phyloP scores from a whole-genome alignment of 306 rosid species.

The Hylodesmum podocarpum region DNA sequence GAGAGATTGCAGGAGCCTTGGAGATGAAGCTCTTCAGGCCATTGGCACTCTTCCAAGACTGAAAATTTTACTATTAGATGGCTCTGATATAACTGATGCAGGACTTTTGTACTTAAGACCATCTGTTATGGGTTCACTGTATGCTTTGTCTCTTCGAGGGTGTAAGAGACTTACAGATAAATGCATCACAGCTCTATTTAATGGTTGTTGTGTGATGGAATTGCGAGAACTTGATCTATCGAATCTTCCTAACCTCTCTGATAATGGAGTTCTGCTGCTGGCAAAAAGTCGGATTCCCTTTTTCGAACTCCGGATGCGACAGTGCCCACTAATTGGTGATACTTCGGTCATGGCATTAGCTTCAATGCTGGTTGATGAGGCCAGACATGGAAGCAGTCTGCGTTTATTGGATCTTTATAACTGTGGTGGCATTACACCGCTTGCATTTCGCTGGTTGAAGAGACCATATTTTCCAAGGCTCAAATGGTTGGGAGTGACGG shows the following conservation, averaged over 20 bases:
- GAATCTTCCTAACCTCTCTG: constrained; percentile 81
- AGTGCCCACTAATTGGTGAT: constrained; percentile 82
- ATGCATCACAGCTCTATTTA: constrained; percentile 72
- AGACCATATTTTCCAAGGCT: constrained; percentile 94
- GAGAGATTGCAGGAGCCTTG: constrained; percentile 85
- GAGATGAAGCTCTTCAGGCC: constrained; percentile 75
- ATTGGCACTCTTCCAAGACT: constrained; percentile 59
- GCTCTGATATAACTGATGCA: constrained; percentile 69
- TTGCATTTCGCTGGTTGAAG: constrained; percentile 84
- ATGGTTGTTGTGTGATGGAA: constrained; percentile 50
- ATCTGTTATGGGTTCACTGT: constrained; percentile 55
- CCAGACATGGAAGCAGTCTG: constrained; percentile 65
- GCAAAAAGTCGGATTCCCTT: constrained; percentile 68
- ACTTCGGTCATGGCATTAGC: constrained; percentile 86
- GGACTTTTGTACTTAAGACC: constrained; percentile 74
- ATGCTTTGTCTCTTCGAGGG: constrained; percentile 78
- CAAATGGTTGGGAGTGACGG: constrained; percentile 88
- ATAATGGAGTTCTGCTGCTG: constrained; percentile 61
- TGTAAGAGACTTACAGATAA: constrained; percentile 93
- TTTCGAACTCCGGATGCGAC: constrained; percentile 74
- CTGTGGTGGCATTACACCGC: constrained; percentile 84
- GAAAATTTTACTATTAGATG: constrained; percentile 70
- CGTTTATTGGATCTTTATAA: constrained; percentile 78
- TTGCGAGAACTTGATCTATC: constrained; percentile 86
- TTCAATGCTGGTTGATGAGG: constrained; percentile 80